Evolutionary conservation across 345 rosid genomes (phyloP).

Genomic region (Raphanus sativus): DNA sequence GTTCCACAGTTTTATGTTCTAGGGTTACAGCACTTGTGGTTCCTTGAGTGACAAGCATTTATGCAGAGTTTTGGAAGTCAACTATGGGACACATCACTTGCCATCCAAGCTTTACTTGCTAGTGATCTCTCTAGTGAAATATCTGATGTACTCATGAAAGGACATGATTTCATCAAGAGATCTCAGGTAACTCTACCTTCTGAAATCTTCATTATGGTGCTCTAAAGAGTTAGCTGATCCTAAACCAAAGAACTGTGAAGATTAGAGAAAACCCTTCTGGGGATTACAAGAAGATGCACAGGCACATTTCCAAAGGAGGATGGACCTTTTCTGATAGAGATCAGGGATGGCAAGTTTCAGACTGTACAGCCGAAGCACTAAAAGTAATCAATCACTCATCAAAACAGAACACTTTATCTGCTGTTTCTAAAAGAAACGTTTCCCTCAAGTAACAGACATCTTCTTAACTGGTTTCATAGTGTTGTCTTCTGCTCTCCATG

Average conservation of each 20-base stretch:
- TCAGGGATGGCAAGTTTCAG: constrained; percentile 71
- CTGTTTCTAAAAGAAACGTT: not conserved
- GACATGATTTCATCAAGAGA: constrained; percentile 51
- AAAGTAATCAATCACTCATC: constrained; percentile 39
- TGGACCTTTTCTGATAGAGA: constrained; percentile 65
- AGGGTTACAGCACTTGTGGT: too few species aligned
- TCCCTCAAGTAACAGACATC: not conserved
- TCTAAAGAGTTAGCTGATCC: not conserved
- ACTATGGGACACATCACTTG: constrained; percentile 56
- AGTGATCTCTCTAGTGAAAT: constrained; percentile 41
- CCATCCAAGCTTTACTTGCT: constrained; percentile 54
- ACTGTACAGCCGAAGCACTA: constrained; percentile 62
- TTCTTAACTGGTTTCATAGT: constrained; percentile 31
- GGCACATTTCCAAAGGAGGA: constrained; percentile 57
- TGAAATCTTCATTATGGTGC: not conserved
- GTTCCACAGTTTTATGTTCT: too few species aligned
- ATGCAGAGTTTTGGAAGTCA: constrained; percentile 56
- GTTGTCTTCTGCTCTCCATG: constrained; percentile 56
- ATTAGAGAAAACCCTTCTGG: constrained; percentile 55
- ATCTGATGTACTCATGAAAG: constrained; percentile 45
- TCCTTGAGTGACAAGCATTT: too few species aligned
- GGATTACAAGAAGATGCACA: constrained; percentile 54
- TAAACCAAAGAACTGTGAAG: constrained; percentile 26
- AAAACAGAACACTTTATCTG: not conserved
- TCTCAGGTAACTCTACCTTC: constrained; percentile 46